These are phyloP conservation scores for Echinochloa phyllopogon DNA, from an alignment of 176 grass and related monocot species.

Conservation along the genomic window DNA sequence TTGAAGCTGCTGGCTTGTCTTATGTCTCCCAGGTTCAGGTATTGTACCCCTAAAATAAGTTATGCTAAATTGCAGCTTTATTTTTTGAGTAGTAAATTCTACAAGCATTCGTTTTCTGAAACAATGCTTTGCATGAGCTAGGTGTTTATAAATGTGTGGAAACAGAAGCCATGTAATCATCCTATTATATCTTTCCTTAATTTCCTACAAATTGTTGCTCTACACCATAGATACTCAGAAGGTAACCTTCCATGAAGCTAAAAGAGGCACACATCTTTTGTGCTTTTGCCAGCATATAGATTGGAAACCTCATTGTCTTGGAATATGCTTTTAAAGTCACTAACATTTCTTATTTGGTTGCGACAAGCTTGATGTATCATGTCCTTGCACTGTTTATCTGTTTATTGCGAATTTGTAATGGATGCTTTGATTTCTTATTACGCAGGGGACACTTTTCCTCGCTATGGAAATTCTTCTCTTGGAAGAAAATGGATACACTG, in stretches of 20 bases:
- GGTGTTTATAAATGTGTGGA: slow-evolving; percentile 6
- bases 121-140: neutral
- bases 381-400: slow-evolving; percentile 25
- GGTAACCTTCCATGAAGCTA: slow-evolving; percentile 2
- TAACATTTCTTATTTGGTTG: slow-evolving; percentile 31
- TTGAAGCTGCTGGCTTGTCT: slow-evolving; percentile 98
- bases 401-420: slow-evolving; percentile 39
- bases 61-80: slow-evolving; percentile 50
- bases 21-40: slow-evolving; percentile 97
- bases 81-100: slow-evolving; percentile 17
- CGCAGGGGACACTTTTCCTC: slow-evolving; percentile 91
- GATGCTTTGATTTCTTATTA: slow-evolving; percentile 51
- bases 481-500: slow-evolving; percentile 89
- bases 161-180: neutral
- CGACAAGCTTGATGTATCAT: neutral
- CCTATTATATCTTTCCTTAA: slow-evolving; percentile 25
- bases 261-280: slow-evolving; percentile 25
- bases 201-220: neutral
- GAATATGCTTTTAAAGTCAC: slow-evolving; percentile 20
- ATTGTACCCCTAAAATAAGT: slow-evolving; percentile 43
- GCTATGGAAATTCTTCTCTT: slow-evolving; percentile 96
- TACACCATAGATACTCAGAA: slow-evolving; percentile 5
- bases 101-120: slow-evolving; percentile 1
- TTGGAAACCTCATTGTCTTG: slow-evolving; percentile 11
- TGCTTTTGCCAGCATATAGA: neutral